Evolutionary conservation across 2,329 filamentous ascomycete genomes (phyloP).

Genomic region (Paecilomyces formosus): DNA sequence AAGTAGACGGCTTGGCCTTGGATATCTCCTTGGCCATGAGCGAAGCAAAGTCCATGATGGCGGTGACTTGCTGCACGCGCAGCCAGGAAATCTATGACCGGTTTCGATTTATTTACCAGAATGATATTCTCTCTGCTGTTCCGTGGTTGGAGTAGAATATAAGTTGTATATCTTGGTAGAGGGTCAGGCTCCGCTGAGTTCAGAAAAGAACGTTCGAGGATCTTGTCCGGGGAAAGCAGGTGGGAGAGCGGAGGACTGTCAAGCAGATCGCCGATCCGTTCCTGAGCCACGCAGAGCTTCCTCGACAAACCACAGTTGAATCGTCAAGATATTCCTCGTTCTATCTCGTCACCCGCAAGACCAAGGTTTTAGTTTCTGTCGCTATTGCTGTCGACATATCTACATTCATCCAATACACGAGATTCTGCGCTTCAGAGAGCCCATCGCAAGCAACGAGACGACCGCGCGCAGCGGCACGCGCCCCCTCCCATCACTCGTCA

Average conservation of each 20-base stretch:
- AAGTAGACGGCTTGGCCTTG: slow-evolving; percentile 57
- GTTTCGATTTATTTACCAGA: background rate
- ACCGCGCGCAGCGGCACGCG: background rate
- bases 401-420: background rate
- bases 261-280: background rate
- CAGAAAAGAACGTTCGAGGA: background rate
- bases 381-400: background rate
- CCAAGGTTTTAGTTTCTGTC: background rate
- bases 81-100: background rate
- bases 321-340: background rate
- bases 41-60: slow-evolving; percentile 85
- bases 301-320: background rate
- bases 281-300: background rate
- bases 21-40: slow-evolving; percentile 90
- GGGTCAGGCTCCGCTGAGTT: background rate
- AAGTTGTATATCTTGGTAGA: background rate
- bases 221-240: background rate
- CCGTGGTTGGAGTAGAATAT: background rate
- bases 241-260: background rate
- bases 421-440: background rate
- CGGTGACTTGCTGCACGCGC: background rate
- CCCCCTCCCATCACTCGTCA: background rate
- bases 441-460: background rate
- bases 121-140: background rate
- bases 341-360: background rate